Base-by-base conservation (phyloP, 768 basidiomycete species). In the Mycena vulgaris region DNA sequence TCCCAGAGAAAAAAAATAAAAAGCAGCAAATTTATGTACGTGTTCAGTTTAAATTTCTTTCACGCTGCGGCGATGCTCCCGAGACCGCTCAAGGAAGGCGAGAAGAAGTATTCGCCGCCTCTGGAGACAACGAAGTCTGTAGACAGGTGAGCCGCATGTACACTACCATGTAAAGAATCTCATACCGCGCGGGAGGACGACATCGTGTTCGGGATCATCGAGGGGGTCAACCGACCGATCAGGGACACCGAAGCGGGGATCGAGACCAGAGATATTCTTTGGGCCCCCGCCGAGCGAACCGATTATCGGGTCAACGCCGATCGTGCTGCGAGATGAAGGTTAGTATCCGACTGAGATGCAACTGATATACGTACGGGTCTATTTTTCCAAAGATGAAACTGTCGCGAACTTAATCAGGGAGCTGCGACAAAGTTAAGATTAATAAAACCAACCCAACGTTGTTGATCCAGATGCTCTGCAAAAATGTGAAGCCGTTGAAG, bases 311-410 rank as follows among this genome's bases (percentile, higher is more conserved):
- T 74, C 73, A 27, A 74, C 70, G 9, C 73, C 73, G 19, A 68
- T 23, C 14, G 73, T 70, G 23, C 58, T 64, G 60, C 14, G n/a
- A 5, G 16, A 16, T 40, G 33, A 27, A 19, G 40, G 5, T 64
- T 8, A 64, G 62, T 6, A 19, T 9, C 11, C 9, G 16, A 10
- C 21, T 28, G 39, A 31, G n/a, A 10, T 3, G 57, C 17, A 27
- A 55, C 5, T 3, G 16, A 66, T 21, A 6, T 25, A 68, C 61
- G 25, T 52, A 71, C 70, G 60, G 61, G 31, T 68, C 70, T 17
- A 69, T 64, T 33, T 73, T 73, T 45, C 70, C 66, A 39, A 74
- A 74, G 11, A 64, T 64, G 64, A 74, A 74, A 11, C 73, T 74
- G 25, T 5, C 23, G 13, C 30, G 19, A n/a, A n/a, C 31, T n/a